Base-by-base conservation (phyloP, 139 green algal genomes). In the Desmodesmus armatus region DNA sequence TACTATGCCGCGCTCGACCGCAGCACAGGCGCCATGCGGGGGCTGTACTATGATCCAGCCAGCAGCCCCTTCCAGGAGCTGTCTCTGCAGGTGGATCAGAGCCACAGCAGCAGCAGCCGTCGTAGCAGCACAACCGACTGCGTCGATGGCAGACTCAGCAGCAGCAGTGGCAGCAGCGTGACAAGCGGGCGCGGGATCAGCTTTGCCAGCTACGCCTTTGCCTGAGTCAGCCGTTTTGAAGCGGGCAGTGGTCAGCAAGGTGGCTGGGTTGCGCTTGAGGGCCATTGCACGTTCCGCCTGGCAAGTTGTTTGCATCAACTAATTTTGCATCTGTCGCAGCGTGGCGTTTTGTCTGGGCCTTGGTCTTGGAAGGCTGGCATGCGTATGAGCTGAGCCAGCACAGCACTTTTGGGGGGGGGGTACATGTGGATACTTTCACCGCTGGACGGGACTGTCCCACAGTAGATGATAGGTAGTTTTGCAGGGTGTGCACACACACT, bases 31-130 rank as follows among this genome's bases (percentile, higher is more conserved):
- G 44, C 76, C 7, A 85, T 97, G 23, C 4, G 82, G n/a, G 94
- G 92, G 2, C 93, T 90, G 39, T 97, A 97, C 84, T 96, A 89
- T 80, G 94, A 97, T 73, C 92, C 90, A 39, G 71, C 74, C 74
- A 89, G 72, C 78, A 91, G 80, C 29, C 94, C 94, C 5, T 96
- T 93, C 74, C 94, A 97, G 70, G 85, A 89, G 43, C 80, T 96
- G 47, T 69, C 87, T 39, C 86, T 97, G 62, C n/a, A 72, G 13
- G 65, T 53, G 40, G 41, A 37, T 7, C 39, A 55, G 27, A n/a
- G 43, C 43, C 25, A 5, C 43, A 63, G 44, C 25, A 84, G 31
- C 62, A 62, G 60, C 29, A 41, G 39, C 78, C 5, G 5, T 33
- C 6, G 3, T 9, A 31, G 63, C 63, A 39, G 53, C 25, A 53